A percentile compares a stretch with the other conserved stretches of the same genome.
Evolutionary conservation across 352 stramenopile species (phyloP).

Genomic region (Pythium periplocum): DNA sequence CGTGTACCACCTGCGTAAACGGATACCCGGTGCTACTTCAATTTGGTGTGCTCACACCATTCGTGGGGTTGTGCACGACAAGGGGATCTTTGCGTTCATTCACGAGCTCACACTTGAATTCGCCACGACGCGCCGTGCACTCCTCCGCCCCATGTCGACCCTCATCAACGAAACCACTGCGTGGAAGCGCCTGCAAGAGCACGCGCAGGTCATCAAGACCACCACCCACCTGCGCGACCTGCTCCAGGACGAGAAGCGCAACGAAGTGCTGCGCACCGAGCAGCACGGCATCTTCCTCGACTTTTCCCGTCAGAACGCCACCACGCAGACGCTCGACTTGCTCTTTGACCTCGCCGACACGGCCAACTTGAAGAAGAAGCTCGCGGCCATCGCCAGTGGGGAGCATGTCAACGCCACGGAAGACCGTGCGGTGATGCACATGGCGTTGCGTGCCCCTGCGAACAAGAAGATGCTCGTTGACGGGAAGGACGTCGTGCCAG

Average conservation of each 20-base stretch:
- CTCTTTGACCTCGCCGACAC: conserved; percentile 90
- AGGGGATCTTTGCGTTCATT: too few relatives aligned
- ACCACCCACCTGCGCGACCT: conserved; percentile 88
- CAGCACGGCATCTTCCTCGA: conserved; percentile 93
- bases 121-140: too few relatives aligned
- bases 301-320: conserved; percentile 93
- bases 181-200: conserved; percentile 70
- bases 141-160: conserved; percentile 9
- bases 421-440: conserved; percentile 94
- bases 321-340: conserved; percentile 81
- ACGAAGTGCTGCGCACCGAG: conserved; percentile 86
- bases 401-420: conserved; percentile 96
- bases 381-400: conserved; percentile 89
- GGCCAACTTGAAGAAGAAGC: conserved; percentile 82
- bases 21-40: too few relatives aligned
- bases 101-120: too few relatives aligned
- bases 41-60: too few relatives aligned
- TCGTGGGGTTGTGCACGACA: too few relatives aligned
- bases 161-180: conserved; percentile 75
- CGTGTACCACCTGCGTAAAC: too few relatives aligned
- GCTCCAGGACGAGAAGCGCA: conserved; percentile 84
- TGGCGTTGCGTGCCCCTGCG: conserved; percentile 89
- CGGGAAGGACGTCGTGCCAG: conserved; percentile 92
- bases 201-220: conserved; percentile 75
- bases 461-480: conserved; percentile 88